These are phyloP conservation scores for Termitomyces sp. DNA, from an alignment of 768 basidiomycete species.

Conservation along the genomic window DNA sequence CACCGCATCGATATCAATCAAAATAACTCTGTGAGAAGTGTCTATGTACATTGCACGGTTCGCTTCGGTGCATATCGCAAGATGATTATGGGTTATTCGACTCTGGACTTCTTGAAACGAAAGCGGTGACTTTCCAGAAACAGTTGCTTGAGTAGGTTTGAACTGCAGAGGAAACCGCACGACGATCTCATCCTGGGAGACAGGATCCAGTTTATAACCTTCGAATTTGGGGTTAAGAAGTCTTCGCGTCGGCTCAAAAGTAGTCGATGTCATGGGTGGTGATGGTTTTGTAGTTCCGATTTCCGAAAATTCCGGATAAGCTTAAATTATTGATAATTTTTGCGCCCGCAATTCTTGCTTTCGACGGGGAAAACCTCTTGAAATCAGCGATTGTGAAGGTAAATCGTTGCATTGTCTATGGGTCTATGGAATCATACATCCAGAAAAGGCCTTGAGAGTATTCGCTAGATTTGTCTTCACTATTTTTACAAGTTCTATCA, in stretches of 20 bases:
- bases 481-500: too few relatives aligned
- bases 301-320: neutral
- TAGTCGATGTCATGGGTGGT: constrained; percentile 16
- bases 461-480: too few relatives aligned
- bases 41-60: constrained; percentile 64
- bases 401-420: too few relatives aligned
- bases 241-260: constrained; percentile 40
- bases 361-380: too few relatives aligned
- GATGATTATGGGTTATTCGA: constrained; percentile 80
- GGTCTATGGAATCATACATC: too few relatives aligned
- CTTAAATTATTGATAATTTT: too few relatives aligned
- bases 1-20: constrained; percentile 55
- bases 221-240: constrained; percentile 82
- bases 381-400: too few relatives aligned
- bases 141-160: constrained; percentile 54
- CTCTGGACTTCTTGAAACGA: constrained; percentile 81
- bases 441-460: too few relatives aligned
- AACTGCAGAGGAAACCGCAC: constrained; percentile 45
- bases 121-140: constrained; percentile 55
- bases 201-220: constrained; percentile 67
- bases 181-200: constrained; percentile 52
- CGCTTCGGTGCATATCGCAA: constrained; percentile 41
- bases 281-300: neutral
- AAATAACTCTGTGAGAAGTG: constrained; percentile 50
- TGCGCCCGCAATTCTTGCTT: neutral